phyloP scores from a whole-genome alignment of 176 grass and related monocot genomes.

The Oryza brachyantha region DNA sequence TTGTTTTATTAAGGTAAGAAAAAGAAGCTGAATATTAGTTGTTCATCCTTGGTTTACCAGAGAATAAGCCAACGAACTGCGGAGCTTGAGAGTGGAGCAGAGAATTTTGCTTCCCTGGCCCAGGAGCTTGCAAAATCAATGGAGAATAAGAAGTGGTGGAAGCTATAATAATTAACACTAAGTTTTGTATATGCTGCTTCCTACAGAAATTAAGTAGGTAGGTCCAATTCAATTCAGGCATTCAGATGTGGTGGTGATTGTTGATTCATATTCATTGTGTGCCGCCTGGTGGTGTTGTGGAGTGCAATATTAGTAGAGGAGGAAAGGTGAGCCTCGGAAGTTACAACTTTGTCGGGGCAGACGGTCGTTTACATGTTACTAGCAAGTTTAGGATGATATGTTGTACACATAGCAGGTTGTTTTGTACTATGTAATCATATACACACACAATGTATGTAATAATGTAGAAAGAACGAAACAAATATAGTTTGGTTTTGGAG shows the following conservation, averaged over 20 bases:
- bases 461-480: too few relatives aligned
- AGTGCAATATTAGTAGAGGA: too few relatives aligned
- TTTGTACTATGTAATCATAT: too few relatives aligned
- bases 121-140: conserved; percentile 82
- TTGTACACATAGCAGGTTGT: too few relatives aligned
- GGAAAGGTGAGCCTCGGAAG: too few relatives aligned
- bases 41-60: conserved; percentile 35
- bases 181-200: not conserved
- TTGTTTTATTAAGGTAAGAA: not conserved
- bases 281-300: not conserved
- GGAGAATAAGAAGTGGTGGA: conserved; percentile 99
- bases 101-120: conserved; percentile 73
- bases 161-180: conserved; percentile 43
- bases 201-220: not conserved
- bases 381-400: too few relatives aligned
- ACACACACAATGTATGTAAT: too few relatives aligned
- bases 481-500: too few relatives aligned
- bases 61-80: conserved; percentile 73
- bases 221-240: not conserved
- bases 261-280: not conserved
- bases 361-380: too few relatives aligned
- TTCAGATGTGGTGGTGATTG: not conserved
- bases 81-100: conserved; percentile 77
- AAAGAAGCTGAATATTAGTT: too few relatives aligned
- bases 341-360: too few relatives aligned